Evolutionary conservation across 73 alveolate species (phyloP), one percentile per base, ranked within the genome.

Genomic region (Paramecium primaurelia): DNA sequence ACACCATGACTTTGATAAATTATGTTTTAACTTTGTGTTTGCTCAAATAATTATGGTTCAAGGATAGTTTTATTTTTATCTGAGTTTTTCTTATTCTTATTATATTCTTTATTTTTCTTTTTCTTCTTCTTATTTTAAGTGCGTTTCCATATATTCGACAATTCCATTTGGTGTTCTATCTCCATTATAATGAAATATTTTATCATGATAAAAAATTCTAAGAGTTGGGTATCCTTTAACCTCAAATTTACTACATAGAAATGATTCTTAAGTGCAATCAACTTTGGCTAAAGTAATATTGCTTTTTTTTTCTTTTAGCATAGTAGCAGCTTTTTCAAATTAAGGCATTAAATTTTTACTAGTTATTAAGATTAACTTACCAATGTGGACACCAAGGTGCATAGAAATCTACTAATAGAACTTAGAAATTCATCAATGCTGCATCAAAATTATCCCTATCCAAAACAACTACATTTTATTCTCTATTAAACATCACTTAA

Each of bases 351-450:
- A 28, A 8, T 45, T 80, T 47, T 80, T 7, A 14, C 91, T 80
- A 80, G 2, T 25, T 26, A 42, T 9, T 6, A 22, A 20, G 11
- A 10, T 47, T 7, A n/a, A 28, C 6, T 44, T 80, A 80, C 91
- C 91, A 80, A 80, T 80, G 91, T 44, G 91, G 91, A 45, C 91
- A 80, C 91, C 91, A 80, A 6, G 91, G 91, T 16, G 91, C 91
- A 49, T 80, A 80, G 26, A 80, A 80, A 20, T 8, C 38, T 1
- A 80, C 91, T 47, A 80, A 80, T 6, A 80, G 16, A n/a, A 80
- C 91, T 25, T 80, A 77, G 18, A 42, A 80, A 45, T 77, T 80
- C 91, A 80, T 80, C 22, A 80, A 49, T 25, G 91, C 91, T 26
- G 91, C 91, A 36, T 80, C 91, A 80, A 80, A 80, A 28, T 80